These are phyloP conservation scores for Eucalyptus caleyi DNA, from an alignment of 345 rosid genomes.

Conservation along the genomic window DNA sequence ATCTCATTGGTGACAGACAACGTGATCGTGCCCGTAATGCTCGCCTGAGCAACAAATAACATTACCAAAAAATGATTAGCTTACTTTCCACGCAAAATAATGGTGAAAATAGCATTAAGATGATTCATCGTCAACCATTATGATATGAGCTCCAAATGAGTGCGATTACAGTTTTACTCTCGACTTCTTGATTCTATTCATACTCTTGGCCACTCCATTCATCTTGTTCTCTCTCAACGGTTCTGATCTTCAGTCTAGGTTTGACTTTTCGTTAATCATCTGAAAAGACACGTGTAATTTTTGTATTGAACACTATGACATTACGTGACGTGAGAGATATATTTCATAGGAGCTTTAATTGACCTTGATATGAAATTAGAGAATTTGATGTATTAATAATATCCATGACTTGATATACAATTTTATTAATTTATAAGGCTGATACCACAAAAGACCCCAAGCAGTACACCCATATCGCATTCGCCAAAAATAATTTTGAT, in stretches of 20 bases:
- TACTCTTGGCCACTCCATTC: not conserved
- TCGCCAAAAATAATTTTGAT: no score
- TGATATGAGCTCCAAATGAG: not conserved
- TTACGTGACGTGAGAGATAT: not conserved
- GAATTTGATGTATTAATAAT: not conserved
- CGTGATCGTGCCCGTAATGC: not conserved
- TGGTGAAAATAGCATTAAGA: not conserved
- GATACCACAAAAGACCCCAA: not conserved
- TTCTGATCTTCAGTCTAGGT: not conserved
- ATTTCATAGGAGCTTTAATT: fast-evolving
- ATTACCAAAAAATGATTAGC: not conserved
- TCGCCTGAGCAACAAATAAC: not conserved
- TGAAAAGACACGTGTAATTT: not conserved
- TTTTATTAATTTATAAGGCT: not conserved
- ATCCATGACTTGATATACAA: not conserved
- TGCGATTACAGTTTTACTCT: not conserved
- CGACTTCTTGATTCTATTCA: not conserved
- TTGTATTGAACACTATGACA: not conserved
- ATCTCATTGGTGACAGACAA: not conserved
- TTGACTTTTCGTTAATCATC: not conserved
- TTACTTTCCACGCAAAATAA: not conserved
- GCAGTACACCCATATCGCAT: fast-evolving
- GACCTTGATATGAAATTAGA: not conserved
- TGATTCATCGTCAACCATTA: not conserved
- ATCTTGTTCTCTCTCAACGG: not conserved